Percentiles rank a stretch among this genome's conserved stretches.
These are phyloP conservation scores for Stemphylium vesicarium DNA, from an alignment of 2,329 filamentous ascomycete species.

Conservation along the genomic window DNA sequence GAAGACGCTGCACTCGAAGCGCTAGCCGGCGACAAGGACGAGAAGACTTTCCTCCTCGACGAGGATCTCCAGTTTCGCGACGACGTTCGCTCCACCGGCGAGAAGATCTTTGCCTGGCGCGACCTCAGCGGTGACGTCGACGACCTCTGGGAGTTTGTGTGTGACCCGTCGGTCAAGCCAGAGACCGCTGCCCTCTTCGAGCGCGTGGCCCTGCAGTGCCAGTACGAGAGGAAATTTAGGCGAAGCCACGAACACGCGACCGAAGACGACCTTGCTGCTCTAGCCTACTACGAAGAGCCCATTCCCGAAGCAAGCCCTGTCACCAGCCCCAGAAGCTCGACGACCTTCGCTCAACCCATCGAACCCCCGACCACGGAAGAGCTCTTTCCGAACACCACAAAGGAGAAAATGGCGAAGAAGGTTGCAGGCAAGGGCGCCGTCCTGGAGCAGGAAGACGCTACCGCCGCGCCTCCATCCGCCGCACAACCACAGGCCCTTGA, in stretches of 20 bases:
- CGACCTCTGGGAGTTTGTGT: slow-evolving; percentile 98
- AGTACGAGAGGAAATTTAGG: slow-evolving; percentile 96
- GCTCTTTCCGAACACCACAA: slow-evolving; percentile 45
- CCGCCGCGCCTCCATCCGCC: slow-evolving; percentile 65
- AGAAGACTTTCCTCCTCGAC: slow-evolving; percentile 97
- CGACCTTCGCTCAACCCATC: slow-evolving; percentile 45
- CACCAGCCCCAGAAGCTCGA: slow-evolving; percentile 53
- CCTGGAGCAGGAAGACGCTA: slow-evolving; percentile 54
- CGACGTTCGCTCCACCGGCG: slow-evolving; percentile 77
- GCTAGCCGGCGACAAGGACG: slow-evolving; percentile 84
- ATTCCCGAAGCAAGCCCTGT: slow-evolving; percentile 67
- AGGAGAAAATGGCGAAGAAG: slow-evolving; percentile 53
- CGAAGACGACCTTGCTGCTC: slow-evolving; percentile 79
- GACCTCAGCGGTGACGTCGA: slow-evolving; percentile 92
- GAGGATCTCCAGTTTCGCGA: slow-evolving; percentile 86
- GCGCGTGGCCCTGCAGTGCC: slow-evolving; percentile 84
- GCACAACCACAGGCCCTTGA: slow-evolving; percentile 72
- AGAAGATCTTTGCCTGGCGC: slow-evolving; percentile 90
- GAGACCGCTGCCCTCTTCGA: slow-evolving; percentile 81
- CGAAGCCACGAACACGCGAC: slow-evolving; percentile 80
- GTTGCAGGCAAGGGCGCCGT: slow-evolving; percentile 41
- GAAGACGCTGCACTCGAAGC: slow-evolving; percentile 79
- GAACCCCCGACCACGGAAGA: slow-evolving; percentile 40
- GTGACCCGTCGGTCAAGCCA: slow-evolving; percentile 73
- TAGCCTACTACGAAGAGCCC: slow-evolving; percentile 73